Evolutionary conservation across 345 rosid genomes (phyloP).

Genomic region (Angophora floribunda): DNA sequence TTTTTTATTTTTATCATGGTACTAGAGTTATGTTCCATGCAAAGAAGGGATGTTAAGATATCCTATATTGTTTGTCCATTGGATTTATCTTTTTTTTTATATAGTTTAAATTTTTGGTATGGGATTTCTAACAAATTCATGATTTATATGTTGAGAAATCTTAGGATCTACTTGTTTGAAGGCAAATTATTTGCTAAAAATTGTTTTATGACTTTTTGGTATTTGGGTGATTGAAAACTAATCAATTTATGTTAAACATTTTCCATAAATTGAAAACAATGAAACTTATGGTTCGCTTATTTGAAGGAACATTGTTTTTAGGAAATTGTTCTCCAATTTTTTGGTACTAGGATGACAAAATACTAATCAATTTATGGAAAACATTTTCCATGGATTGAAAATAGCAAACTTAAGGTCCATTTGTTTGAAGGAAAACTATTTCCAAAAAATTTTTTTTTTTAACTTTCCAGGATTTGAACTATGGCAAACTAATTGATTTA

Average conservation of each 20-base stretch:
- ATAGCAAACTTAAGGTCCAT: neutral
- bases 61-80: neutral
- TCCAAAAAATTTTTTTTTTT: no score
- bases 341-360: neutral
- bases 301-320: neutral
- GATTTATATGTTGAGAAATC: neutral
- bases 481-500: no score
- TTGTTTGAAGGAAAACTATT: no score
- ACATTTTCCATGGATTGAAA: no score
- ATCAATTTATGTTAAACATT: neutral
- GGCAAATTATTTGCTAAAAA: accelerated
- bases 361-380: neutral
- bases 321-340: neutral
- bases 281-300: neutral
- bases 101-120: neutral
- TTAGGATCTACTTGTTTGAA: neutral
- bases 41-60: neutral
- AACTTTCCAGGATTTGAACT: no score
- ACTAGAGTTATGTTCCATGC: accelerated
- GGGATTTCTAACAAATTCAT: neutral
- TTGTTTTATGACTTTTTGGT: neutral
- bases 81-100: neutral
- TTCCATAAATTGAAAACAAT: neutral
- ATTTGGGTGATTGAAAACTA: neutral
- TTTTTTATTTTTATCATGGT: neutral